Evolutionary conservation across 2,329 filamentous ascomycete species (phyloP).

Genomic region (Talaromyces rugulosus): DNA sequence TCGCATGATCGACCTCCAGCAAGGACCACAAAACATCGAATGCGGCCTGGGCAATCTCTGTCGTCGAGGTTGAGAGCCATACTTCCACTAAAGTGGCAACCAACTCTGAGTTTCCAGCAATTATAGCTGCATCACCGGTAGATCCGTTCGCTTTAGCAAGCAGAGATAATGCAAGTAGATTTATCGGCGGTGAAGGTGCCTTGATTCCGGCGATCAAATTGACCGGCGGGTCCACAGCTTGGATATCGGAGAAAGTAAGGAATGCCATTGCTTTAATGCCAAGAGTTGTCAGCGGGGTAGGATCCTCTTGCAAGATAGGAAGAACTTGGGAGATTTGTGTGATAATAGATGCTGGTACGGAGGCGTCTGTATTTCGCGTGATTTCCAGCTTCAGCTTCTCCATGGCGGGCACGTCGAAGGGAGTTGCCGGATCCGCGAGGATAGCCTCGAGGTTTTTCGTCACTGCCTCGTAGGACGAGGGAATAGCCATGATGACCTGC

Average conservation of each 20-base stretch:
- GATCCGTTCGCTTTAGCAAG: conserved; percentile 52
- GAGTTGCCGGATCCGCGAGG: conserved; percentile 39
- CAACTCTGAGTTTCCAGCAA: conserved; percentile 54
- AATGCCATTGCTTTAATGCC: conserved; percentile 47
- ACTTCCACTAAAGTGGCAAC: conserved; percentile 53
- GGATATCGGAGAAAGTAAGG: conserved; percentile 48
- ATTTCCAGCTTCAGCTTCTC: conserved; percentile 48
- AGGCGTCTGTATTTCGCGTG: conserved; percentile 29
- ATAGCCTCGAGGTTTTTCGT: conserved; percentile 43
- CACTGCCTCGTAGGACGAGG: conserved; percentile 31
- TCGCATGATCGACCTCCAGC: conserved; percentile 47
- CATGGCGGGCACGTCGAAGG: conserved; percentile 46
- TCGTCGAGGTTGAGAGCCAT: conserved; percentile 55
- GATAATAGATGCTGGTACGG: conserved; percentile 36
- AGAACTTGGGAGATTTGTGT: conserved; percentile 49
- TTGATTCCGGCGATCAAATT: conserved; percentile 54
- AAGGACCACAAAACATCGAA: conserved; percentile 51
- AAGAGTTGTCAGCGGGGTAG: conserved; percentile 51
- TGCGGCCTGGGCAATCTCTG: conserved; percentile 53
- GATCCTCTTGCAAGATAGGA: conserved; percentile 54
- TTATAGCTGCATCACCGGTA: conserved; percentile 53
- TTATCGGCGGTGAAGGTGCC: conserved; percentile 50
- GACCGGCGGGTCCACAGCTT: conserved; percentile 44
- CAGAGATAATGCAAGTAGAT: conserved; percentile 52
- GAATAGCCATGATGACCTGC: conserved; percentile 25